phyloP scores from a whole-genome alignment of 768 basidiomycete genomes.

The Rhodosporidiobolus odoratus region DNA sequence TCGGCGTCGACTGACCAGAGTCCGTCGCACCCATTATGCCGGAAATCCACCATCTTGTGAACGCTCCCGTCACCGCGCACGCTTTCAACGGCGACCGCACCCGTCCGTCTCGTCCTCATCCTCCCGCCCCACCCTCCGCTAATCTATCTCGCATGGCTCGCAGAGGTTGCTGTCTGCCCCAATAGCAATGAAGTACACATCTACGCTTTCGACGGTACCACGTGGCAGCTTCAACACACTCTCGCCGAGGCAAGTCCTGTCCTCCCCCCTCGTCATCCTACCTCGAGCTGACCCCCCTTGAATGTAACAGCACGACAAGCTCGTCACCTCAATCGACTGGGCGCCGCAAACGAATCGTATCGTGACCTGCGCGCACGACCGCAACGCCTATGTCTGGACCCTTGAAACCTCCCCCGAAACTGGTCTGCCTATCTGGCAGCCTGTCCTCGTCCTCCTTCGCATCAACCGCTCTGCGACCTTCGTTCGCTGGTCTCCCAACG shows the following conservation, averaged over 20 bases:
- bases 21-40: constrained; percentile 5
- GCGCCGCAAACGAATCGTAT: constrained; percentile 93
- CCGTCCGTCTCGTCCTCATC: constrained; percentile 55
- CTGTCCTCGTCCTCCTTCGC: constrained; percentile 87
- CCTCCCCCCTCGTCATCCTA: constrained; percentile 3
- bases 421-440: constrained; percentile 77
- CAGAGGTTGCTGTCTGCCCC: constrained; percentile 86
- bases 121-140: constrained; percentile 1
- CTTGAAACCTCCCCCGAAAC: constrained; percentile 67
- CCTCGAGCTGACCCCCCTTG: background rate
- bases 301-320: constrained; percentile 90
- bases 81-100: constrained; percentile 82
- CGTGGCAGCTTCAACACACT: constrained; percentile 66
- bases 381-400: constrained; percentile 98
- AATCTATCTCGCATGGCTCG: background rate
- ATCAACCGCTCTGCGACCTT: constrained; percentile 94
- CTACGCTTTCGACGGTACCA: constrained; percentile 60
- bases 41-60: constrained; percentile 18
- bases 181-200: constrained; percentile 86
- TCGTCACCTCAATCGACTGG: constrained; percentile 98
- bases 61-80: constrained; percentile 75
- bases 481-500: constrained; percentile 93
- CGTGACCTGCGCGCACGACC: constrained; percentile 97
- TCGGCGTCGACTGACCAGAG: constrained; percentile 20
- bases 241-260: constrained; percentile 67